Base-by-base conservation (phyloP, 2,329 filamentous ascomycete genomes). In the Alternaria dauci region DNA sequence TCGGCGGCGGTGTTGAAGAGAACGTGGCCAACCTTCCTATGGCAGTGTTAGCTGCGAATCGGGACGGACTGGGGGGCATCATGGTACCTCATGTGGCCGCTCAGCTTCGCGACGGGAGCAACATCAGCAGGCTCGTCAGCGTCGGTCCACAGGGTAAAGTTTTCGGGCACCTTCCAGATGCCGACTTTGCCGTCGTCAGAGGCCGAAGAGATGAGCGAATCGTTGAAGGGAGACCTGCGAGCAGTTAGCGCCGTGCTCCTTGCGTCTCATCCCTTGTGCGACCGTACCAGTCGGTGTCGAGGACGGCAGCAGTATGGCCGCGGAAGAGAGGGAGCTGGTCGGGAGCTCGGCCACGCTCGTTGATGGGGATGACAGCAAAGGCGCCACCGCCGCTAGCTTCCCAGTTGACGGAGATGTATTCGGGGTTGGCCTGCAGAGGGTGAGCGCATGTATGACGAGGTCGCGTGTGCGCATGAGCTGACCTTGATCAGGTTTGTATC, bases 401-500 rank as follows among this genome's bases (percentile, higher is more conserved):
- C 95, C 95, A 99, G 86, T 99, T 99, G 83, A 99, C 94, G 6
- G 95, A 91, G 71, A 99, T 86, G 80, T 95, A 98, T 80, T 96
- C 90, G 51, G 95, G 94, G 81, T 99, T 99, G 79, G 89, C 95
- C 93, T 96, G 77, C 52, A 67, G 26, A 55, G 58, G 59, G 61
- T 77, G 61, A 76, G 71, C 70, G 66, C 58, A 58, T 54, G 65
- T 70, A 61, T 65, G 63, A 55, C 58, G 65, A 70, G 70, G 72
- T 73, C 71, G 71, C 65, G 66, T 71, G 67, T 71, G 67, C 62
- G 52, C 59, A 52, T 47, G 62, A 52, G 77, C 85, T 79, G 80
- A 96, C 93, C 90, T 98, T 98, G 83, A 98, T 87, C 76, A 99
- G 84, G 83, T 99, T 99, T 75, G 94, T 97, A 81, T 99, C 95